Evolutionary conservation across 177 flowering plant species (phyloP).

Genomic region (Vitis hybrid): DNA sequence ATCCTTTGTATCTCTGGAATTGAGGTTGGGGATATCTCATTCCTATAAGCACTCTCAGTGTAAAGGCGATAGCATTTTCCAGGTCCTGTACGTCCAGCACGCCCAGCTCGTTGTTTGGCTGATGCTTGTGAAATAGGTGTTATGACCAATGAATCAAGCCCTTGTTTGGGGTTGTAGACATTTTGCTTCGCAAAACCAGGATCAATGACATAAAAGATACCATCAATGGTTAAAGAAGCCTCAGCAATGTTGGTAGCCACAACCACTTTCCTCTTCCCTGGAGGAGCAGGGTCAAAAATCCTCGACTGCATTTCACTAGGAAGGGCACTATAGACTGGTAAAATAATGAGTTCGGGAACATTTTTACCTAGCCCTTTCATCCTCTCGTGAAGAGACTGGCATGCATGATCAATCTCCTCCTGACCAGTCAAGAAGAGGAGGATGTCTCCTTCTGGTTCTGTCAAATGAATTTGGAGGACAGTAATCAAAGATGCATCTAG

Average conservation of each 20-base stretch:
- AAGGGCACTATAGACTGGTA: slow-evolving; percentile 94
- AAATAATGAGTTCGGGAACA: slow-evolving; percentile 88
- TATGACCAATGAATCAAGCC: slow-evolving; percentile 81
- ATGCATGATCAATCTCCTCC: slow-evolving; percentile 93
- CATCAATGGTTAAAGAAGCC: slow-evolving; percentile 93
- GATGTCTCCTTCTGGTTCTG: slow-evolving; percentile 94
- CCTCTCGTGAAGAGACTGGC: slow-evolving; percentile 94
- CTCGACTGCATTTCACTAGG: slow-evolving; percentile 98
- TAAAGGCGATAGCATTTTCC: slow-evolving; percentile 96
- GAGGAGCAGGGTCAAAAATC: slow-evolving; percentile 92
- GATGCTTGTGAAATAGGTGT: slow-evolving; percentile 98
- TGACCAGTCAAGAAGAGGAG: slow-evolving; percentile 94
- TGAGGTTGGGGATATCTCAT: slow-evolving; percentile 90
- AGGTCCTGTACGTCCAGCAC: slow-evolving; percentile 98
- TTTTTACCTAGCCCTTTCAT: slow-evolving; percentile 90
- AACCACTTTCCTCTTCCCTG: slow-evolving; percentile 94
- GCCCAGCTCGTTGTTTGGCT: slow-evolving; percentile 95
- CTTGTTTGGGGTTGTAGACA: slow-evolving; percentile 91
- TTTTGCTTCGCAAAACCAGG: slow-evolving; percentile 98
- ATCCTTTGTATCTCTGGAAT: slow-evolving; percentile 94
- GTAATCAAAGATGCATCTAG: slow-evolving; percentile 90
- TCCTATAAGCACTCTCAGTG: slow-evolving; percentile 90
- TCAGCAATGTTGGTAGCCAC: slow-evolving; percentile 98
- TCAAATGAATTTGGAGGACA: slow-evolving; percentile 89
- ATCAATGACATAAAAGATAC: slow-evolving; percentile 89